Base-by-base conservation (phyloP, 2,329 filamentous ascomycete genomes). In the Aspergillus sp. region DNA sequence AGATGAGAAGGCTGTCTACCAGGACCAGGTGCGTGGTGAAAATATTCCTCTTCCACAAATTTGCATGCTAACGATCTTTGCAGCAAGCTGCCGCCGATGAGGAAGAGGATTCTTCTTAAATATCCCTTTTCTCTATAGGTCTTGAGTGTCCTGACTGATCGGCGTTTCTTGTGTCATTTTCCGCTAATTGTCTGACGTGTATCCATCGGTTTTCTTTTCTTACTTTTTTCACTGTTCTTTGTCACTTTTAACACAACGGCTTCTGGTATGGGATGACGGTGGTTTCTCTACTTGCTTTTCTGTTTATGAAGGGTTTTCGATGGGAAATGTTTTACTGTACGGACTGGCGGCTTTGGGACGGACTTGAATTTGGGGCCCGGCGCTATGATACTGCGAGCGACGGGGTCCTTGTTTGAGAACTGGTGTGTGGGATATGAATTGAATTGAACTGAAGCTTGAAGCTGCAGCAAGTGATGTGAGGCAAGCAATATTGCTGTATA, bases 1-100 rank as follows among this genome's bases (percentile, higher is more conserved):
- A 72, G 88, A 95, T 59, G 90, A 97, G 82, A 98, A 98, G 82
- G 85, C 86, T 57, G 87, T 82, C 54, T 98, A 95, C 79, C 84
- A 89, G 19, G 19, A 19, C 19, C 19, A 19, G 19, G 19, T 19
- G 19, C 19, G 19, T 19, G 19, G 4, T 19, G 19, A 19, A 19
- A 19, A 19, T 19, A 19, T 19, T 19, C 19, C 19, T 19, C 64
- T 89, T 94, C 2, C 19, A 19, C 19, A 19, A 19, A 19, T 19
- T 19, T 19, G 2, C 19, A 19, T 19, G 19, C 19, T 19, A 19
- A 19, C 19, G 19, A 4, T 19, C 19, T 19, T 19, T 19, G 10
- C 32, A 39, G 27, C 50, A 83, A 77, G 78, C 78, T 63, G 76
- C 72, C 48, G 77, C 73, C 49, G 78, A 73, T 58, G 78, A 79